These are phyloP conservation scores for Diutina rugosa DNA, from an alignment of 1,139 yeast genomes.

Conservation along the genomic window DNA sequence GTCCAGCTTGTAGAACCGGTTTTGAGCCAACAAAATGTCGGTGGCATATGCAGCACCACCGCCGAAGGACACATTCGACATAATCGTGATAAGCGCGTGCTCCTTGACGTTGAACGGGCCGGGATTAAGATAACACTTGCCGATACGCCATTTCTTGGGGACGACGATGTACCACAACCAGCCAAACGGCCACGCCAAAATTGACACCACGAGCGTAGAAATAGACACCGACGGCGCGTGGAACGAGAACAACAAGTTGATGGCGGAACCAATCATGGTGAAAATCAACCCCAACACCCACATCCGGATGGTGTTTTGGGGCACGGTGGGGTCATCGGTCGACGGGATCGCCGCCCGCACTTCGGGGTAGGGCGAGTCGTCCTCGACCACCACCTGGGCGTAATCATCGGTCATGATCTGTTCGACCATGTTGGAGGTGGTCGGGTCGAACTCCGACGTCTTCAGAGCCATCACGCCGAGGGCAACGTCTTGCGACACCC, in stretches of 20 bases:
- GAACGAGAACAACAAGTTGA: constrained; percentile 47
- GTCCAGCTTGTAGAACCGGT: constrained; percentile 33
- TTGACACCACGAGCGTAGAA: constrained; percentile 42
- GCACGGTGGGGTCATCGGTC: constrained; percentile 39
- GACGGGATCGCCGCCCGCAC: constrained; percentile 62
- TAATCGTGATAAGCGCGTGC: constrained; percentile 50
- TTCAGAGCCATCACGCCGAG: neutral
- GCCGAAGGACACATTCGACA: constrained; percentile 42
- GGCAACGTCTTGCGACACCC: neutral
- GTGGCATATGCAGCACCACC: constrained; percentile 52
- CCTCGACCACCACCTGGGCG: constrained; percentile 28
- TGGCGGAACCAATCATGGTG: constrained; percentile 46
- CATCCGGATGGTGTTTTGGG: constrained; percentile 51
- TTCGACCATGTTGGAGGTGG: constrained; percentile 6
- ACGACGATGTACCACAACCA: constrained; percentile 32
- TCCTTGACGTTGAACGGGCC: constrained; percentile 56
- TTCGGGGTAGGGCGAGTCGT: constrained; percentile 57
- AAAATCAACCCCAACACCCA: constrained; percentile 42
- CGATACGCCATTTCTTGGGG: constrained; percentile 30
- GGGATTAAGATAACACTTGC: constrained; percentile 39
- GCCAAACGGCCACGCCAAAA: constrained; percentile 55
- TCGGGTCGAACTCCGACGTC: constrained; percentile 7
- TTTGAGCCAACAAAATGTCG: constrained; percentile 45
- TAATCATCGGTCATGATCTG: constrained; percentile 23
- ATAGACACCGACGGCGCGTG: constrained; percentile 44